Base-by-base conservation (phyloP, 345 rosid species). In the Eucalyptus tenuipes region DNA sequence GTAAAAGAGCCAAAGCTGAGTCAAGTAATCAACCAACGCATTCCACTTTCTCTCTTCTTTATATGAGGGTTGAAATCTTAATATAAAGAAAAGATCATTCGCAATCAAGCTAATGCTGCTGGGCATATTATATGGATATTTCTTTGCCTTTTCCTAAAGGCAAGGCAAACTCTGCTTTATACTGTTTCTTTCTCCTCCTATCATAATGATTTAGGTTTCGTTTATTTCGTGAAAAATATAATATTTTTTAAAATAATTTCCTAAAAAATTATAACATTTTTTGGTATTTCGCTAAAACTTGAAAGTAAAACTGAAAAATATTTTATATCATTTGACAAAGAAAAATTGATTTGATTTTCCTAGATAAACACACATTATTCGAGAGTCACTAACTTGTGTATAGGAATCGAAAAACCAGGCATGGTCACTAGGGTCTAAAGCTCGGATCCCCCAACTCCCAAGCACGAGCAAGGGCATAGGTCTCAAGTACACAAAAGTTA, bases 241-340 rank as follows among this genome's bases (percentile, higher is more conserved):
- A 27, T 29, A 27, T 12, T 27, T 59, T 59, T 1, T 1, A 59
- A 59, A 29, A 13, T 13, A 29, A 12, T 27, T 27, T 27, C 4
- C 31, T 27, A 13, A 13, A 59, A 59, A 59, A 12, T 59, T 11
- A 12, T 13, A 61, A 13, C 4, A 27, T 61, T 61, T 59, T 61
- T 29, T 0, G 0, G 3, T 27, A 29, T 27, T 5, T 27, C 6
- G 16, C 1, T 12, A 0, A 27, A 59, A 12, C 15, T 6, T 61
- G 14, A 61, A 61, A 61, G 29, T 61, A n/a, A 6, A 59, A 61
- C 0, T 27, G 2, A 6, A 61, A 11, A 27, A 27, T 61, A 27
- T 61, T 11, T 59, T 61, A 6, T 11, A 6, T 61, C 31, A 5
- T 61, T 55, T 55, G 61, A 10, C 1, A 0, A 55, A 24, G 29